A percentile compares a stretch with the other conserved stretches of the same genome.
phyloP scores from a whole-genome alignment of 345 rosid genomes.

The Kernera saxatilis region DNA sequence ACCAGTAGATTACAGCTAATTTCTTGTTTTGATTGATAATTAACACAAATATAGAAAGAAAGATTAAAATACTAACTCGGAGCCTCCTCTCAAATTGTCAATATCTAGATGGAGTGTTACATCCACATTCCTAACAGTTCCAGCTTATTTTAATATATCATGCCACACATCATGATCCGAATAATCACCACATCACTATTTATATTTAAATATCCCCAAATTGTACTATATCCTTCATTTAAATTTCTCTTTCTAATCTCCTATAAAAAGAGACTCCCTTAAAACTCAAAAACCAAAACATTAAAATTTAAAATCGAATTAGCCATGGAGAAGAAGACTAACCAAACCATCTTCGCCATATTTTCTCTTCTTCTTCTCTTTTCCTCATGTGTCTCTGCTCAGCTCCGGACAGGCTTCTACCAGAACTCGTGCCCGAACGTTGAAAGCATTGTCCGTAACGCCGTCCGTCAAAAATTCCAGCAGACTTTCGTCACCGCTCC shows the following conservation, averaged over 20 bases:
- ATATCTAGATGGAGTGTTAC: conserved; percentile 23
- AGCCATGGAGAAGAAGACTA: conserved; percentile 26
- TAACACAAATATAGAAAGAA: background rate
- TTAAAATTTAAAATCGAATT: background rate
- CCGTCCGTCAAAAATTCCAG: conserved; percentile 30
- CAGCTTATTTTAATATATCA: conserved; percentile 10
- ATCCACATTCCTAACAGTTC: conserved; percentile 33
- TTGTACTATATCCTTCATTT: conserved; percentile 6
- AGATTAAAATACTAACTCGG: background rate
- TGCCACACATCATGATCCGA: conserved; percentile 11
- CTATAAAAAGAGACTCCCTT: conserved; percentile 17
- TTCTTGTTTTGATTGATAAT: background rate
- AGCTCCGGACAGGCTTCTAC: conserved; percentile 32
- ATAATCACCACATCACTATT: conserved; percentile 9
- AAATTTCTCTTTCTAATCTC: background rate
- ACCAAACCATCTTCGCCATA: conserved; percentile 19
- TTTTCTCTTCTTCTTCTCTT: conserved; percentile 20
- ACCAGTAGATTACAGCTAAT: conserved; percentile 17
- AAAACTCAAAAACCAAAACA: conserved; percentile 5
- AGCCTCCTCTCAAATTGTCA: conserved; percentile 23
- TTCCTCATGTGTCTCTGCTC: conserved; percentile 31
- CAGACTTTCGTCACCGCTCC: conserved; percentile 38
- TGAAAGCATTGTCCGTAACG: conserved; percentile 26
- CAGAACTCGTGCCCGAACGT: conserved; percentile 28
- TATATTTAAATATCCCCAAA: conserved; percentile 12